Base-by-base conservation (phyloP, 495 filamentous ascomycete species). In the Symbiotaphrina buchneri region DNA sequence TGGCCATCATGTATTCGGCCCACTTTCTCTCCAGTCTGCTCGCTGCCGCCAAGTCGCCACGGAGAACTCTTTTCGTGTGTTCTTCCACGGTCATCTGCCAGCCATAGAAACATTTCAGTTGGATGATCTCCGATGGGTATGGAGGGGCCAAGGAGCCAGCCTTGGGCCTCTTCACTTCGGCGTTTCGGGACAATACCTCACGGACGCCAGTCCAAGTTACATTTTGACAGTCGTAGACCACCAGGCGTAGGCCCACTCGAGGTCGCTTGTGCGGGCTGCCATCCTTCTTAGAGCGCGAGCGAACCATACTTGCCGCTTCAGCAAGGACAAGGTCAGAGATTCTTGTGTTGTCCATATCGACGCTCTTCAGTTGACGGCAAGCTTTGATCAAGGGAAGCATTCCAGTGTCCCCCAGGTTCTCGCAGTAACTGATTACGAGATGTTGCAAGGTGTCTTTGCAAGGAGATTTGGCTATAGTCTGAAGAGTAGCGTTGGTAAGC, bases 71-170 rank as follows among this genome's bases (percentile, higher is more conserved):
- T 47, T 81, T 77, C 28, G 65, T 83, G 47, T 94, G 85, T 45
- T 93, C 79, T 35, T 93, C 73, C 14, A 92, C 83, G 2, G 84
- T 93, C 47, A 74, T 75, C 52, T 97, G 87, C 70, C 79, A 95
- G 13, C 72, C 79, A 47, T 91, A 85, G 55, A 82, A 95, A 48
- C 82, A 92, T 48, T 91, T 93, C 23, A 97, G 59, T 11, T 65
- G 55, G 32, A 95, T 77, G 31, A 92, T 66, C 40, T 87, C 71
- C 3, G 61, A 65, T 0, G 76, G 72, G 25, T 68, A 76, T 0
- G 59, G 32, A 10, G 41, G 30, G 18, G 39, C 42, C 1, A 48
- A 48, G 1, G 46, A 51, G 2, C 55, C 47, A 21, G 42, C 46
- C 8, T 39, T 47, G 20, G 37, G 47, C n/a, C 49, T 46, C 2